Evolutionary conservation across 768 basidiomycete genomes (phyloP).

Genomic region (Leccinum fibrillosum): DNA sequence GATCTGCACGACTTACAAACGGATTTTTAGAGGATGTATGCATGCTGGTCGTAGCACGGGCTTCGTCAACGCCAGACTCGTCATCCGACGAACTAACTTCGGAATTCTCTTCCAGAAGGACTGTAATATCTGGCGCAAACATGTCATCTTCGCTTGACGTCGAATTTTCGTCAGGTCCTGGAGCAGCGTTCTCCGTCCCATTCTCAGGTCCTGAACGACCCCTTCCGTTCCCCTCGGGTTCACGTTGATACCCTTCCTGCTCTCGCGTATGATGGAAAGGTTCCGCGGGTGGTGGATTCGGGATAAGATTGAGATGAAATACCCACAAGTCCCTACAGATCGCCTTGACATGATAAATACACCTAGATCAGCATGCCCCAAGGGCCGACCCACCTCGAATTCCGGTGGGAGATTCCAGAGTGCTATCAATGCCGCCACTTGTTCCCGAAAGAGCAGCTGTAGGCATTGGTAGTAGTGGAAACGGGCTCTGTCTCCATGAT

Average conservation of each 20-base stretch:
- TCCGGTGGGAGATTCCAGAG: conserved; percentile 75
- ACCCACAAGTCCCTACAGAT: conserved; percentile 83
- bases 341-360: conserved; percentile 39
- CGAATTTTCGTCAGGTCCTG: conserved; percentile 5
- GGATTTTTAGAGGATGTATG: conserved; percentile 8
- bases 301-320: conserved; percentile 61
- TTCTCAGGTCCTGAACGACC: conserved; percentile 17
- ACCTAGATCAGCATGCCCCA: not conserved
- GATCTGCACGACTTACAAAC: conserved; percentile 32
- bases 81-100: conserved; percentile 32
- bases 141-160: conserved; percentile 24
- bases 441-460: conserved; percentile 77
- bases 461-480: conserved; percentile 83
- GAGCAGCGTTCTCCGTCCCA: conserved; percentile 11
- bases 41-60: conserved; percentile 3
- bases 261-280: conserved; percentile 50
- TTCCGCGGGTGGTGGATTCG: conserved; percentile 58
- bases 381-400: conserved; percentile 59
- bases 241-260: conserved; percentile 21
- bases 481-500: conserved; percentile 74
- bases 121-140: conserved; percentile 35
- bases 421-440: conserved; percentile 55
- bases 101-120: conserved; percentile 39
- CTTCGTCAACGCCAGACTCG: conserved; percentile 18
- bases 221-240: conserved; percentile 5